Conservation (phyloP, 1,139 yeast genomes). For the Geotrichum macrosporum region DNA sequence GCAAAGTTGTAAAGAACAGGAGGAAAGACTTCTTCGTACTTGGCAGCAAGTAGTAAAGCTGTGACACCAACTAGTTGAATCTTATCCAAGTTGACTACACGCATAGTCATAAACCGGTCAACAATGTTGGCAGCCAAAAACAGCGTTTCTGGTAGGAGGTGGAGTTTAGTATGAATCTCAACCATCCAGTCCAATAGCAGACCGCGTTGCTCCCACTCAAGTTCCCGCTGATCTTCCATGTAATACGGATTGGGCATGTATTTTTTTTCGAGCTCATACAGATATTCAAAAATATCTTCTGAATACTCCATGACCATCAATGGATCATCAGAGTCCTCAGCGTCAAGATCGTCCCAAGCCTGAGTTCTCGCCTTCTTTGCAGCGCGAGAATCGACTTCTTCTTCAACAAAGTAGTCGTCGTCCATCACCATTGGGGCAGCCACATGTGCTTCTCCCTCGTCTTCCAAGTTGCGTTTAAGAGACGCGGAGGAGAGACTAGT, state of each 20-base stretch:
- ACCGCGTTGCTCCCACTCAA: conserved; percentile 81
- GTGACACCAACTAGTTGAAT: conserved; percentile 89
- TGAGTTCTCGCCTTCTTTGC: conserved; percentile 18
- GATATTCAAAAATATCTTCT: conserved; percentile 74
- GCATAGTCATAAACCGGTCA: conserved; percentile 84
- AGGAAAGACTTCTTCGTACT: conserved; percentile 89
- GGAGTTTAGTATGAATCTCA: conserved; percentile 82
- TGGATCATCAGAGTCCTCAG: conserved; percentile 88
- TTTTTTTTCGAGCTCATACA: conserved; percentile 66
- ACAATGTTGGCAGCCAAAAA: conserved; percentile 82
- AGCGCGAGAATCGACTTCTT: background rate
- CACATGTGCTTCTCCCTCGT: background rate
- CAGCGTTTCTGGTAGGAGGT: conserved; percentile 85
- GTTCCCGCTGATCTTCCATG: conserved; percentile 65
- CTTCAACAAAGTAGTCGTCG: conserved; percentile 6
- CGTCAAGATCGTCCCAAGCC: conserved; percentile 84
- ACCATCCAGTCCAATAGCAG: conserved; percentile 93
- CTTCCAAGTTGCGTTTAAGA: background rate
- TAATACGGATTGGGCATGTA: conserved; percentile 79
- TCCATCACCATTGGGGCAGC: background rate
- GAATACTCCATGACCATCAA: conserved; percentile 94
- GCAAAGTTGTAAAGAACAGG: conserved; percentile 88
- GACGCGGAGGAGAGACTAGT: background rate
- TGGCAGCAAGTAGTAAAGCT: conserved; percentile 85
- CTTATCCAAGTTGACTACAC: conserved; percentile 75